These are phyloP conservation scores for Naematelia aurantialba DNA, from an alignment of 768 basidiomycete genomes.

Conservation along the genomic window DNA sequence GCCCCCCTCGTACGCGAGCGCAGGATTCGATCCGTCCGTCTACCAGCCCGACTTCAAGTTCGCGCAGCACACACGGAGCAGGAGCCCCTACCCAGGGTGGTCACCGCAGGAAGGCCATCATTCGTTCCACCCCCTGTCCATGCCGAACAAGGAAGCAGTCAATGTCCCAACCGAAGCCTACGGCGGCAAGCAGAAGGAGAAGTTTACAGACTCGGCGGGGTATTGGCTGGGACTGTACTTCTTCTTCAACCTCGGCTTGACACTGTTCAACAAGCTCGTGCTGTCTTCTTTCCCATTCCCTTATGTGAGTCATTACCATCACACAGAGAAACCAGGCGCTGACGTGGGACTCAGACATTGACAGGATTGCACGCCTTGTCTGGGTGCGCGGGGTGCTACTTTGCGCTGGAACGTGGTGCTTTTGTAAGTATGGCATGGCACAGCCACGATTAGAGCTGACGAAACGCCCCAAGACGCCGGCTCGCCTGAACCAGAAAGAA, in stretches of 20 bases:
- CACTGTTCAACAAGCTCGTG: constrained; percentile 91
- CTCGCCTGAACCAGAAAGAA: constrained; percentile 57
- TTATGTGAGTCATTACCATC: constrained; percentile 55
- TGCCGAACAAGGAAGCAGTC: too few relatives aligned
- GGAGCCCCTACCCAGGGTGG: too few relatives aligned
- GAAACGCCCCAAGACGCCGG: constrained; percentile 54
- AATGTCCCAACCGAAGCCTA: too few relatives aligned
- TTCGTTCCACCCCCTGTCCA: too few relatives aligned
- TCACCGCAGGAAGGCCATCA: too few relatives aligned
- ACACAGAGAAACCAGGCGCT: not conserved
- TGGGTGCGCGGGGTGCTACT: constrained; percentile 73
- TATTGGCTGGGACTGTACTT: constrained; percentile 81
- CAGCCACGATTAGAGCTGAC: not conserved
- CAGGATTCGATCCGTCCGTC: too few relatives aligned
- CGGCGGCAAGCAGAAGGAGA: too few relatives aligned
- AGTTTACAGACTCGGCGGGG: constrained; percentile 40
- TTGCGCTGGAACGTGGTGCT: constrained; percentile 59
- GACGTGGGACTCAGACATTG: constrained; percentile 59
- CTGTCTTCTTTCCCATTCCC: constrained; percentile 91
- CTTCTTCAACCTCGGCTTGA: constrained; percentile 81
- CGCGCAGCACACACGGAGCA: too few relatives aligned
- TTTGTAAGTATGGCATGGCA: constrained; percentile 53
- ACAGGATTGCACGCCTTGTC: constrained; percentile 88
- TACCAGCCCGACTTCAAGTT: too few relatives aligned
- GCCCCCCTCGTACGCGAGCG: too few relatives aligned